phyloP scores from a whole-genome alignment of 164 flowering plant genomes.

The Umbilicus rupestris region DNA sequence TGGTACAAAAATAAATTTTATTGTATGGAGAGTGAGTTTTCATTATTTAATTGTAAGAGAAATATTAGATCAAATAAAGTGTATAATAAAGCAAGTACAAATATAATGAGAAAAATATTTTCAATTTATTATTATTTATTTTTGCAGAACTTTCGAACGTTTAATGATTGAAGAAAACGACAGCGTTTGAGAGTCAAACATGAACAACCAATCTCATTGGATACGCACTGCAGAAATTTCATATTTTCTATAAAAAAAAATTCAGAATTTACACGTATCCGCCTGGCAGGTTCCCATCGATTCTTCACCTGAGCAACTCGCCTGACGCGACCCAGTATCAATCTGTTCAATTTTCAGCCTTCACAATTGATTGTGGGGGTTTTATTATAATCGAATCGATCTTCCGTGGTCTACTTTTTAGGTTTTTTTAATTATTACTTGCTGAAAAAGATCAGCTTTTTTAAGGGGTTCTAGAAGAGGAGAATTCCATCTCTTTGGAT shows the following conservation, averaged over 20 bases:
- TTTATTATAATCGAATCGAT: not conserved
- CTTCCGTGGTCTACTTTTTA: not conserved
- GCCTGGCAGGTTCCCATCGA: not conserved
- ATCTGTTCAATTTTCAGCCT: not conserved
- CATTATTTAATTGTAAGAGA: no score
- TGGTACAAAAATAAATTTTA: no score
- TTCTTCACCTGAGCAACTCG: conserved; percentile 9
- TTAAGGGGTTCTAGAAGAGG: not conserved
- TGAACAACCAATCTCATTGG: not conserved
- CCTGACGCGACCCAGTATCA: conserved; percentile 2
- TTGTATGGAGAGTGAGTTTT: no score
- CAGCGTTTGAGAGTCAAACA: not conserved
- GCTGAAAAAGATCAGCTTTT: not conserved
- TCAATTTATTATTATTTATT: conserved; percentile 6
- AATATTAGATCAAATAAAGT: no score
- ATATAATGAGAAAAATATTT: no score
- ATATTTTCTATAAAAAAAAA: not conserved
- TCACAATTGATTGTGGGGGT: no score
- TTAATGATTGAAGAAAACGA: no score
- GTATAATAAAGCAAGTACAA: no score
- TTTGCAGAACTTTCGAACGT: no score
- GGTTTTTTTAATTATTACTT: not conserved
- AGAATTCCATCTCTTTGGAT: conserved; percentile 11
- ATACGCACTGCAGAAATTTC: not conserved
- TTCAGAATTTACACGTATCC: not conserved